These are phyloP conservation scores for Chimonanthus salicifolius DNA, from an alignment of 164 flowering plant genomes.

Conservation along the genomic window DNA sequence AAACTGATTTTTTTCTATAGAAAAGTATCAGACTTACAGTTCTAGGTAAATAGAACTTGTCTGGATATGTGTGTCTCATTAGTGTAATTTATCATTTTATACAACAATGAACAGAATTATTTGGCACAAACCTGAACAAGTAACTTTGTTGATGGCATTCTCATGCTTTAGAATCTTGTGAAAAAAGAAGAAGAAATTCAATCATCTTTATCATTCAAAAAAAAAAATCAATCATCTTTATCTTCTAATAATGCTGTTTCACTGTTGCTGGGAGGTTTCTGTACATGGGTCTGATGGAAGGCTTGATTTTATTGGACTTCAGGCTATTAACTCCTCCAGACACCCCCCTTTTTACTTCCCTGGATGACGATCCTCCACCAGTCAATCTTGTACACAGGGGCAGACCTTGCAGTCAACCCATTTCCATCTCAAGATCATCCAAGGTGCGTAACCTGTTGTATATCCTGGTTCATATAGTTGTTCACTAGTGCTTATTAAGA, in stretches of 20 bases:
- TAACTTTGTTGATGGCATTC: not conserved
- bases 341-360: conserved; percentile 89
- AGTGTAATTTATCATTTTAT: too few species aligned
- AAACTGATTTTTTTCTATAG: not conserved
- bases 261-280: not conserved
- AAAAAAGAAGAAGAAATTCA: not conserved
- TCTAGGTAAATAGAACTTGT: too few species aligned
- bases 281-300: conserved; percentile 6
- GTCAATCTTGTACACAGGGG: conserved; percentile 50
- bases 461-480: not conserved
- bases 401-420: conserved; percentile 76
- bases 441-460: conserved; percentile 39
- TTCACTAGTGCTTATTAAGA: not conserved
- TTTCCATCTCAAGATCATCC: conserved; percentile 76
- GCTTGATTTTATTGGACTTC: conserved; percentile 12
- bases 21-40: not conserved
- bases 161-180: too few species aligned
- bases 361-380: conserved; percentile 74
- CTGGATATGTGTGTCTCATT: not conserved
- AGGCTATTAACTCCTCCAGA: conserved; percentile 98
- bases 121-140: not conserved
- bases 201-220: too few species aligned
- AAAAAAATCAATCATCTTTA: not conserved
- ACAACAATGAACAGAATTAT: not conserved
- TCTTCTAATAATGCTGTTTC: not conserved